phyloP scores from a whole-genome alignment of 176 grass and related monocot species.

The Bromus sterilis region DNA sequence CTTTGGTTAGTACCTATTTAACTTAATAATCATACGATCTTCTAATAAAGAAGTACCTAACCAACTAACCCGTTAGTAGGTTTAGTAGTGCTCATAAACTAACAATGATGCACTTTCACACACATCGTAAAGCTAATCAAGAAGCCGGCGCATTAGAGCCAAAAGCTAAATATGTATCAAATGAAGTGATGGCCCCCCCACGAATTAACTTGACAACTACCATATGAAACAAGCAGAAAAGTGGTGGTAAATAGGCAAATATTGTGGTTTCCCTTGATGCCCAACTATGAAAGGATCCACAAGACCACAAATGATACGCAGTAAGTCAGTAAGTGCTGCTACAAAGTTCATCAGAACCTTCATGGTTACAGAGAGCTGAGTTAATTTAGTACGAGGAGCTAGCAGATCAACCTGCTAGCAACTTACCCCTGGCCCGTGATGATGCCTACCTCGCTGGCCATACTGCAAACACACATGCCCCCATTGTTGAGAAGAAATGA shows the following conservation, averaged over 20 bases:
- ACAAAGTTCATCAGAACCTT: background rate
- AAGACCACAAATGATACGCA: too few species aligned
- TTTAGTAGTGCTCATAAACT: background rate
- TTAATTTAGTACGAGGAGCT: background rate
- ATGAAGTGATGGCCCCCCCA: background rate
- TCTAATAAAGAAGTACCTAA: background rate
- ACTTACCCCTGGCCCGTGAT: background rate
- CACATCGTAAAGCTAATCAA: background rate
- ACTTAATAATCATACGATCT: background rate
- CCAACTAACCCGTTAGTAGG: background rate
- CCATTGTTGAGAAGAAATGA: slow-evolving; percentile 39
- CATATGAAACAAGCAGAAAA: background rate
- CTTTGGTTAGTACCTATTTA: background rate
- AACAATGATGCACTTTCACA: background rate
- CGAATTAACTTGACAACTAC: background rate
- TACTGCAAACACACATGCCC: background rate
- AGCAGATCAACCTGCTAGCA: background rate
- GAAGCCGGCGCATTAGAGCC: background rate
- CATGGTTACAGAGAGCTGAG: background rate
- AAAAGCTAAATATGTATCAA: background rate
- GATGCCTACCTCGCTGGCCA: background rate
- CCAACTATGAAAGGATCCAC: background rate
- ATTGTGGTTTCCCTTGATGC: background rate
- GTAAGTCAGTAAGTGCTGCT: too few species aligned
- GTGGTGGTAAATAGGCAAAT: background rate